A percentile compares a stretch with the other conserved stretches of the same genome.
phyloP scores from a whole-genome alignment of 1,284 basidiomycete genomes.

The Apiotrichum siamense region DNA sequence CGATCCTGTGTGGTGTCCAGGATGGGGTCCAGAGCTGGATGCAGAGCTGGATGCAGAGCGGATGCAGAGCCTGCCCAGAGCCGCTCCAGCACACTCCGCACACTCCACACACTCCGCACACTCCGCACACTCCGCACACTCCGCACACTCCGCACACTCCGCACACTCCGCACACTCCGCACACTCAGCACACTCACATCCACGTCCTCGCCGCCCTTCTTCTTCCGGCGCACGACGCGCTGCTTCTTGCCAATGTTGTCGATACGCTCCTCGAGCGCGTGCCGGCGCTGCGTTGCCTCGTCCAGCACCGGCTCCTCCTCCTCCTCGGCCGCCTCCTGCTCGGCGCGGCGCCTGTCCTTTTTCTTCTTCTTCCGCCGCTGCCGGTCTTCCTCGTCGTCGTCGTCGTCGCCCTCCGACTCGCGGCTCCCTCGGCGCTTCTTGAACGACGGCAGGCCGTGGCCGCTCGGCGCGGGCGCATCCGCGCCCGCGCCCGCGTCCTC shows the following conservation, averaged over 20 bases:
- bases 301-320: slow-evolving; percentile 43
- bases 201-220: slow-evolving; percentile 57
- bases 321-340: slow-evolving; percentile 16
- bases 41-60: too few species aligned
- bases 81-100: too few species aligned
- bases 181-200: slow-evolving; percentile 27
- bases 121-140: too few species aligned
- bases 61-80: too few species aligned
- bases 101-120: too few species aligned
- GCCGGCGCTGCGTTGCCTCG: slow-evolving; percentile 24
- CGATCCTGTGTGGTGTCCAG: too few species aligned
- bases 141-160: too few species aligned
- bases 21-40: too few species aligned
- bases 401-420: slow-evolving; percentile 52
- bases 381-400: slow-evolving; percentile 49
- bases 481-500: slow-evolving; percentile 45
- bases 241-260: slow-evolving; percentile 79
- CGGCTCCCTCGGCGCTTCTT: slow-evolving; percentile 47
- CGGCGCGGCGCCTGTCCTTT: slow-evolving; percentile 5
- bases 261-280: slow-evolving; percentile 49
- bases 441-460: slow-evolving; percentile 46
- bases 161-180: too few species aligned
- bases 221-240: slow-evolving; percentile 63
- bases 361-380: slow-evolving; percentile 52
- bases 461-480: slow-evolving; percentile 1